These are phyloP conservation scores for Chloroidium sp. DNA, from an alignment of 163 green algal genomes.

Conservation along the genomic window DNA sequence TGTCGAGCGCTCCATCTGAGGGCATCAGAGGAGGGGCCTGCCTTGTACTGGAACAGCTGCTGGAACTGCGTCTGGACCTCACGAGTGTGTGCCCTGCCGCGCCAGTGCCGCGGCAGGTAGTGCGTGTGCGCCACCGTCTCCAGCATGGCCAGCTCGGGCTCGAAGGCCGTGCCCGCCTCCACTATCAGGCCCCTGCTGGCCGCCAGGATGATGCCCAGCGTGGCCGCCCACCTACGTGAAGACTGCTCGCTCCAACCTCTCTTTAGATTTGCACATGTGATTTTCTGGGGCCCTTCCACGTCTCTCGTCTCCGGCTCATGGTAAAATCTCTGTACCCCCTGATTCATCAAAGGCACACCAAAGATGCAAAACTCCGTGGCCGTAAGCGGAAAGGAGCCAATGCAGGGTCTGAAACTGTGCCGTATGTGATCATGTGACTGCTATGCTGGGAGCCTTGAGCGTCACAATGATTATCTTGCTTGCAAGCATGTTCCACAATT, in stretches of 20 bases:
- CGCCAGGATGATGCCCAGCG: slow-evolving; percentile 76
- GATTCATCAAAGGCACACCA: no score
- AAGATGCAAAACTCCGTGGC: no score
- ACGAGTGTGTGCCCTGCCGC: slow-evolving; percentile 56
- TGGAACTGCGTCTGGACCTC: slow-evolving; percentile 73
- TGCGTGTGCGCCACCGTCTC: slow-evolving; percentile 82
- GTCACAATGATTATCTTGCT: no score
- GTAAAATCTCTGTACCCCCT: no score
- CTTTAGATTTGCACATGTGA: background rate
- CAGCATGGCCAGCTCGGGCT: slow-evolving; percentile 78
- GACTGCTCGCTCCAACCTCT: background rate
- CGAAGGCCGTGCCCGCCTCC: slow-evolving; percentile 50
- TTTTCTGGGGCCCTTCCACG: no score
- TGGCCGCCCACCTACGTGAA: slow-evolving; percentile 56
- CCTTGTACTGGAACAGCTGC: slow-evolving; percentile 71
- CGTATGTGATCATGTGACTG: no score
- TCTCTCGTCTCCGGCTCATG: no score
- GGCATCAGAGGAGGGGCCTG: background rate
- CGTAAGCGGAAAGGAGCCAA: no score
- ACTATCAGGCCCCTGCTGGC: slow-evolving; percentile 58
- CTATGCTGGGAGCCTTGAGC: no score
- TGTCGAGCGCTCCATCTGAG: no score
- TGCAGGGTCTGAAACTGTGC: no score
- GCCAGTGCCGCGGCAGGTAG: slow-evolving; percentile 85
- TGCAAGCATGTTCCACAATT: no score